Evolutionary conservation across 2,329 filamentous ascomycete genomes (phyloP), one percentile per base, ranked within the genome.

Genomic region (Hypomyces rosellus): DNA sequence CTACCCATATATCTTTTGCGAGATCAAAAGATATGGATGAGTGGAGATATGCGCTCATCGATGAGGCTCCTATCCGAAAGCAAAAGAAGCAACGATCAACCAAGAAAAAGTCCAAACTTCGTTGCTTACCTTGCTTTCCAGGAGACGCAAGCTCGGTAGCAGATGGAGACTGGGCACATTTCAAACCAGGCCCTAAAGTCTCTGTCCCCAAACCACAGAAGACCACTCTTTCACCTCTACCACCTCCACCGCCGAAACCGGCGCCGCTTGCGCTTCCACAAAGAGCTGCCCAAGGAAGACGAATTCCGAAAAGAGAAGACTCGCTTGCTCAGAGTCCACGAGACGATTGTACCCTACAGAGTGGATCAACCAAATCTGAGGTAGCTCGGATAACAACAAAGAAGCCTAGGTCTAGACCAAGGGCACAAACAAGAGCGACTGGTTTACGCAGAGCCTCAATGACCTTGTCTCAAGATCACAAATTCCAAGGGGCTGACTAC

Each of bases 31-130:
- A 59, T 33, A 62, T 64, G 55, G 61, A 65, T 46, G 63, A 67
- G 25, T 66, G 65, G 62, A 65, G 64, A 49, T 60, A 61, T 46
- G 61, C 65, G 6, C 58, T 69, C 33, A 61, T 67, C 33, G 64
- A 69, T 12, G 61, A 67, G 40, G 55, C 55, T 14, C 59, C 63
- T 5, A 38, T 48, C 22, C 55, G 56, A 42, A 61, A 56, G 12
- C 55, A 57, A 18, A 61, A 50, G 43, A 45, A 53, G n/a, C 20
- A 20, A 40, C 50, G 14, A 34, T 47, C 34, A 13, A 12, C 25
- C 30, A 46, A 46, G 12, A 48, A 46, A 9, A 54, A 50, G 15
- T 38, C 45, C 22, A 57, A 50, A 13, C 51, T 50, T 9, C 55
- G 48, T 36, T 69, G 65, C 45, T 50, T 64, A 11, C 62, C 65